phyloP scores from a whole-genome alignment of 2,329 filamentous ascomycete species.

The Hymenoscyphus occultus region DNA sequence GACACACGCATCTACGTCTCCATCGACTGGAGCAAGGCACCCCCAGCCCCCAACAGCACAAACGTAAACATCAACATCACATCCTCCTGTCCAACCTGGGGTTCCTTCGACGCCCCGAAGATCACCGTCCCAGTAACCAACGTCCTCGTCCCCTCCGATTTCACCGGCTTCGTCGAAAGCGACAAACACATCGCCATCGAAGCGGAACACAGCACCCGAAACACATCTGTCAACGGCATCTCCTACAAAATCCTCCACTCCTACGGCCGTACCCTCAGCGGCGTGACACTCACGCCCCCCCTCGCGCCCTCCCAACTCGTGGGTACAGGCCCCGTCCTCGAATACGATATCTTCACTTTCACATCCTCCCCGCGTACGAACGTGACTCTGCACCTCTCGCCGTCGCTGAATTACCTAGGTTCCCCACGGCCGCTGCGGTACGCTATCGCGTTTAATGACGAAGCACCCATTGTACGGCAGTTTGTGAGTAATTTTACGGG shows the following conservation, averaged over 20 bases:
- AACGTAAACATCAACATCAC: constrained; percentile 53
- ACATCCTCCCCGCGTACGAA: constrained; percentile 40
- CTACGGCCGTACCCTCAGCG: constrained; percentile 57
- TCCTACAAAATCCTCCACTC: constrained; percentile 50
- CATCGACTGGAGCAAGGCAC: constrained; percentile 53
- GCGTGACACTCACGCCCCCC: constrained; percentile 55
- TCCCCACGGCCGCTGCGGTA: constrained; percentile 50
- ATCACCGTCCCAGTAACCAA: constrained; percentile 55
- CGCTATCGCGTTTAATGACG: constrained; percentile 44
- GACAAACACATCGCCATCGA: constrained; percentile 57
- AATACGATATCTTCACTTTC: constrained; percentile 62
- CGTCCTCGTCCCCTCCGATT: constrained; percentile 47
- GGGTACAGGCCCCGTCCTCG: constrained; percentile 51
- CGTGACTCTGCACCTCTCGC: constrained; percentile 51
- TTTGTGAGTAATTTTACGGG: constrained; percentile 28
- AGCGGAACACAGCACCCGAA: constrained; percentile 48
- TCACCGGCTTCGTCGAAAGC: constrained; percentile 61
- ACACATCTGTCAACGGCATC: constrained; percentile 38
- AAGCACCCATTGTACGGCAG: constrained; percentile 38
- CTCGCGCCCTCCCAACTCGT: constrained; percentile 49
- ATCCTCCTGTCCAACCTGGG: constrained; percentile 43
- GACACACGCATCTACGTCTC: constrained; percentile 54
- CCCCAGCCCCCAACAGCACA: constrained; percentile 41
- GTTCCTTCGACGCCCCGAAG: constrained; percentile 44
- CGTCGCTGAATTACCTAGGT: constrained; percentile 48